Conservation (phyloP, 192 early-diverging fungal genomes). For the Coemansia sp. region DNA sequence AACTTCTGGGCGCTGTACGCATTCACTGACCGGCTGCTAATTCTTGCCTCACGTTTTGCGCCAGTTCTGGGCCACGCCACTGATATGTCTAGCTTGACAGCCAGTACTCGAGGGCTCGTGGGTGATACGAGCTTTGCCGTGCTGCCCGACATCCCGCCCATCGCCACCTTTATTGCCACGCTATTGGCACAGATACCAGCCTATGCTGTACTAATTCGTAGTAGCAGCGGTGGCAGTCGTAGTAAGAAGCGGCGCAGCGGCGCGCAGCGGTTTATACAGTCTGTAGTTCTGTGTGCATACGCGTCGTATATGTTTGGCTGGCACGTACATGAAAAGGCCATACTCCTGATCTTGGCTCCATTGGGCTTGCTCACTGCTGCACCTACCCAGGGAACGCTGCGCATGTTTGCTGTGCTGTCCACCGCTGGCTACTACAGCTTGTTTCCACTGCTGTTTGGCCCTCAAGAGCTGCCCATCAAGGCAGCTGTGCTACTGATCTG, state of each 20-base stretch:
- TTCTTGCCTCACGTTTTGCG: conserved; percentile 3
- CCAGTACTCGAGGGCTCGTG: conserved; percentile 86
- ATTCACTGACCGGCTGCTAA: conserved; percentile 69
- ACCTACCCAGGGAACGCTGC: conserved; percentile 27
- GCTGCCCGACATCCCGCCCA: conserved; percentile 69
- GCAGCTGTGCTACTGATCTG: conserved; percentile 23
- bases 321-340: conserved; percentile 99
- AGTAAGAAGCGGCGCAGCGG: conserved; percentile 55
- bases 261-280: conserved; percentile 62
- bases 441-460: conserved; percentile 51
- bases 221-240: too few species aligned
- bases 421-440: conserved; percentile 46
- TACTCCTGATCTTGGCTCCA: conserved; percentile 66
- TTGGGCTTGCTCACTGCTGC: conserved; percentile 36
- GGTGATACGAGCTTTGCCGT: conserved; percentile 84
- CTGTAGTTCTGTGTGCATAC: conserved; percentile 75
- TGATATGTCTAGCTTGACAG: conserved; percentile 16
- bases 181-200: conserved; percentile 62
- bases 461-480: conserved; percentile 43
- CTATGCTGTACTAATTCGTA: conserved; percentile 12
- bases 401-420: conserved; percentile 42
- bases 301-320: conserved; percentile 93
- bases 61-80: neutral
- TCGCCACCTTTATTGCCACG: conserved; percentile 72
- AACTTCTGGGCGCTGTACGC: conserved; percentile 97